phyloP scores from a whole-genome alignment of 1,284 basidiomycete genomes.

The Pterula multifida region DNA sequence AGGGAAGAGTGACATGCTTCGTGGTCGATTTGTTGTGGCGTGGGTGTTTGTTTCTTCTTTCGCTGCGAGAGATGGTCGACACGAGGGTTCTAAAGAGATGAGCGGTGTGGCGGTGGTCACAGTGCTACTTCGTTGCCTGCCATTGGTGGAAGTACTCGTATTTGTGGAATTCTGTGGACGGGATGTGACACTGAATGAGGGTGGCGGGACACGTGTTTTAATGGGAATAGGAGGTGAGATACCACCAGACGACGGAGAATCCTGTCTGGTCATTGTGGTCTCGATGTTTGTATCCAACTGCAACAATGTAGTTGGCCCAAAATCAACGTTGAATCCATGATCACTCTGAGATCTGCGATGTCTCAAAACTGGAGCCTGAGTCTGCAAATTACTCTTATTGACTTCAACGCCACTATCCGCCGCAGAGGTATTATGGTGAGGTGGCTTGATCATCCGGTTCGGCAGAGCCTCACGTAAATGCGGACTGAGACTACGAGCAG shows the following conservation, averaged over 20 bases:
- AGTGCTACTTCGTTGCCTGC: background rate
- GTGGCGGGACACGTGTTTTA: background rate
- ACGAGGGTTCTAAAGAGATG: background rate
- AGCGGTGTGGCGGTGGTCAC: background rate
- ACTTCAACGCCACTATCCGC: background rate
- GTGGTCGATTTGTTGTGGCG: background rate
- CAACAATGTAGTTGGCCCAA: background rate
- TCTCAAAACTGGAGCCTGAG: background rate
- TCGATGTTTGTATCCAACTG: background rate
- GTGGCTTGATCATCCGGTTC: background rate
- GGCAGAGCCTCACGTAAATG: background rate
- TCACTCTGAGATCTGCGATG: background rate
- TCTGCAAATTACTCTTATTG: background rate
- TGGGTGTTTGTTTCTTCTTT: background rate
- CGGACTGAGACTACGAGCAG: conserved; percentile 3
- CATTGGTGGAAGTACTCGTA: background rate
- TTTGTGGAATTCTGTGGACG: background rate
- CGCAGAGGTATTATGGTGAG: background rate
- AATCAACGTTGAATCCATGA: background rate
- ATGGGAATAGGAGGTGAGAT: background rate
- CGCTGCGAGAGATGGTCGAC: background rate
- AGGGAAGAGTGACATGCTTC: background rate
- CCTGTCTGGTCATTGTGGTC: background rate
- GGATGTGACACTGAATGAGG: background rate
- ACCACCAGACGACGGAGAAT: background rate